Conservation (phyloP, 2,329 filamentous ascomycete genomes). For the Clarireedia paspali region DNA sequence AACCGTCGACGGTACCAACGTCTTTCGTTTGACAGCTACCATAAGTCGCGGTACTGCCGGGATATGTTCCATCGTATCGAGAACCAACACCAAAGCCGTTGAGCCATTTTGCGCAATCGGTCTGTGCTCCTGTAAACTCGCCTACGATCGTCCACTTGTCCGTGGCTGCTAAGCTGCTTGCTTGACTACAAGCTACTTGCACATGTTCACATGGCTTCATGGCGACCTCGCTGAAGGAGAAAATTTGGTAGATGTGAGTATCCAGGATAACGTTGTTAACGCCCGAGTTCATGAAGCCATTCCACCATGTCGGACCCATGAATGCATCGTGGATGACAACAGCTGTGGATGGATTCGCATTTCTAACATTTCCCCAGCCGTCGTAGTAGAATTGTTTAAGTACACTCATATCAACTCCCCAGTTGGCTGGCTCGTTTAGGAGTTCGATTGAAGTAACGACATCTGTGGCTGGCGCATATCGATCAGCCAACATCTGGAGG, state of each 20-base stretch:
- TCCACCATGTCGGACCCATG: conserved; percentile 46
- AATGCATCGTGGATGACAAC: conserved; percentile 55
- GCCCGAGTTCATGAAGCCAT: conserved; percentile 47
- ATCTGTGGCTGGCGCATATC: conserved; percentile 34
- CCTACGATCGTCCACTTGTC: conserved; percentile 33
- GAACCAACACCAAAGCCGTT: conserved; percentile 54
- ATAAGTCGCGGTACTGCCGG: conserved; percentile 28
- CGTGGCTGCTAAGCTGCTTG: conserved; percentile 27
- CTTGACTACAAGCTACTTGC: conserved; percentile 33
- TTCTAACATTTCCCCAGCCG: conserved; percentile 40
- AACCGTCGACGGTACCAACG: conserved; percentile 38
- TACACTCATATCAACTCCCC: conserved; percentile 29
- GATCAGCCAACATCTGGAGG: conserved; percentile 32
- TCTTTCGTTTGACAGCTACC: conserved; percentile 34
- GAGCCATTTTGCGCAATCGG: conserved; percentile 37
- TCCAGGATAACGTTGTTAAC: conserved; percentile 35
- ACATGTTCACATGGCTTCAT: conserved; percentile 35
- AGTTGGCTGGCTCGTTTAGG: conserved; percentile 34
- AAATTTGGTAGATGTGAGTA: conserved; percentile 38
- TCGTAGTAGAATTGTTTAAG: conserved; percentile 41
- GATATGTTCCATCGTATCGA: conserved; percentile 38
- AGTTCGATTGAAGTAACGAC: conserved; percentile 37
- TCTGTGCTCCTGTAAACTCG: conserved; percentile 37
- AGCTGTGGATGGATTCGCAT: conserved; percentile 33
- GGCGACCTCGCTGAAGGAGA: conserved; percentile 29